These are phyloP conservation scores for Suillus cothurnatus DNA, from an alignment of 768 basidiomycete genomes.

Conservation along the genomic window DNA sequence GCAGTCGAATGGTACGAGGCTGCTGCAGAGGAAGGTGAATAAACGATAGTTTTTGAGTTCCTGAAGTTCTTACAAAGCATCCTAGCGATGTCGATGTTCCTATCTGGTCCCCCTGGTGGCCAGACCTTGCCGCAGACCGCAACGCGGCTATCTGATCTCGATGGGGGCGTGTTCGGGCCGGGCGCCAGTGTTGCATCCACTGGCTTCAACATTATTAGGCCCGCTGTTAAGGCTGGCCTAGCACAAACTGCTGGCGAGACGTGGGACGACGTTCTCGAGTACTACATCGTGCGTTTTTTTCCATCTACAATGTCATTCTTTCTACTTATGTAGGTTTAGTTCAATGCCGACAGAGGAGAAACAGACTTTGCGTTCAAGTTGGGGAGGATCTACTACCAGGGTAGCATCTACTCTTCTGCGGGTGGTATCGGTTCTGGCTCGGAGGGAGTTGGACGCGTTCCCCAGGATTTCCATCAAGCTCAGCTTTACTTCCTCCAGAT, in stretches of 20 bases:
- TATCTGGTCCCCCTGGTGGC: constrained; percentile 90
- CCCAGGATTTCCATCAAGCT: constrained; percentile 76
- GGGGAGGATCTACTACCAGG: constrained; percentile 96
- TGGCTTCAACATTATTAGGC: constrained; percentile 65
- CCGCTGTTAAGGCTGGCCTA: constrained; percentile 82
- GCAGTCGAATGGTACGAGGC: constrained; percentile 89
- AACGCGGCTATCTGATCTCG: constrained; percentile 84
- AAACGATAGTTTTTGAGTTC: background rate
- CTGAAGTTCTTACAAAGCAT: constrained; percentile 7
- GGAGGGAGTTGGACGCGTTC: constrained; percentile 90
- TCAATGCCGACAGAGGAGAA: constrained; percentile 93
- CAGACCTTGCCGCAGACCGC: constrained; percentile 80
- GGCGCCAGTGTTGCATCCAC: constrained; percentile 95
- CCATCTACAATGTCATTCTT: background rate
- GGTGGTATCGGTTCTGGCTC: constrained; percentile 88
- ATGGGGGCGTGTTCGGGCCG: constrained; percentile 92
- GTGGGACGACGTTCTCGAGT: constrained; percentile 91
- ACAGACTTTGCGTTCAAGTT: constrained; percentile 87
- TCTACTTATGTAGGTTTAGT: constrained; percentile 47
- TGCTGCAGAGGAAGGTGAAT: constrained; percentile 81
- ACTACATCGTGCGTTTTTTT: constrained; percentile 67
- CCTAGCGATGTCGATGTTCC: constrained; percentile 77
- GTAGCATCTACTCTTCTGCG: constrained; percentile 78
- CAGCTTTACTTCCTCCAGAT: constrained; percentile 83
- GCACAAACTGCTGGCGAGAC: constrained; percentile 90